phyloP scores from a whole-genome alignment of 208 protist species.

The Trypanosoma brucei region DNA sequence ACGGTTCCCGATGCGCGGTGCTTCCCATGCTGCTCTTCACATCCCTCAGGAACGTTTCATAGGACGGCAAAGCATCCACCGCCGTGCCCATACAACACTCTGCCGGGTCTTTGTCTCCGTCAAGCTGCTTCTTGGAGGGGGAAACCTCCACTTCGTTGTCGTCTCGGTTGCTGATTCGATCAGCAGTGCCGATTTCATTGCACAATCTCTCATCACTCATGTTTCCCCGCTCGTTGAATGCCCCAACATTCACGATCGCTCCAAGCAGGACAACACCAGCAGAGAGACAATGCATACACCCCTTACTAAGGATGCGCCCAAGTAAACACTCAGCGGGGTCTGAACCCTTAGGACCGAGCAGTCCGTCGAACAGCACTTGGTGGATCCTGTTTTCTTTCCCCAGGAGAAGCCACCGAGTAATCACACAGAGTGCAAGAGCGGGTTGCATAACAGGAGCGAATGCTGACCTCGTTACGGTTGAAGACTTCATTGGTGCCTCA shows the following conservation, averaged over 20 bases:
- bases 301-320: conserved; percentile 2
- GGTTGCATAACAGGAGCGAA: conserved; percentile 3
- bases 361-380: conserved; percentile 5
- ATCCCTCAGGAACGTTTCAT: conserved; percentile 6
- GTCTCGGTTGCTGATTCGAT: not conserved
- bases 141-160: too few relatives aligned
- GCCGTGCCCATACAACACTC: not conserved
- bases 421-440: conserved; percentile 17
- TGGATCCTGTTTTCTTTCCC: conserved; percentile 13
- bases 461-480: not conserved
- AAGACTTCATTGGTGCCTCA: not conserved
- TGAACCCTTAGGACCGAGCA: not conserved
- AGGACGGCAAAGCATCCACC: not conserved
- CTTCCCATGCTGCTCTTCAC: not conserved
- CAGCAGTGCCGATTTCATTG: not conserved
- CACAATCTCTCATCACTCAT: not conserved
- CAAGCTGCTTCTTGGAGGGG: too few relatives aligned
- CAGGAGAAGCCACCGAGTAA: conserved; percentile 20
- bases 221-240: conserved; percentile 1
- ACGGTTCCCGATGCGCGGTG: not conserved
- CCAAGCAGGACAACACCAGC: conserved; percentile 14
- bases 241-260: conserved; percentile 6
- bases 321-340: conserved; percentile 3
- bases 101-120: too few relatives aligned
- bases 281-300: conserved; percentile 13